These are phyloP conservation scores for Calocybe gambosa DNA, from an alignment of 1,284 basidiomycete genomes.

Conservation along the genomic window DNA sequence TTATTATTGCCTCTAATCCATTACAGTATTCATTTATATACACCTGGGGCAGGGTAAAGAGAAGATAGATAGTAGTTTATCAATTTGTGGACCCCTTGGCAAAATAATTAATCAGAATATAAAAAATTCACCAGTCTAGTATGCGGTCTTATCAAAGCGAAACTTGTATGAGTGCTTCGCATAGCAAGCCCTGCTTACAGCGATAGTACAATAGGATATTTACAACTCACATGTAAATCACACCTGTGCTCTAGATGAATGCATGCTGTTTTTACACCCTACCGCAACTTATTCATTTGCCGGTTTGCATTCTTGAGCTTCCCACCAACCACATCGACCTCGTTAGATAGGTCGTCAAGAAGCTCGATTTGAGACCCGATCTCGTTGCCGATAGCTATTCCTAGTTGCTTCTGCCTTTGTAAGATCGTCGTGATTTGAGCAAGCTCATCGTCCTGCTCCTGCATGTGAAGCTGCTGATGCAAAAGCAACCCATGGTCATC, in stretches of 20 bases:
- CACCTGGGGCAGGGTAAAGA: no score
- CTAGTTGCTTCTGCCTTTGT: constrained; percentile 81
- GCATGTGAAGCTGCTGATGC: constrained; percentile 76
- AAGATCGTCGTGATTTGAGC: constrained; percentile 76
- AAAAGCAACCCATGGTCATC: constrained; percentile 78
- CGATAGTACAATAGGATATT: constrained; percentile 14
- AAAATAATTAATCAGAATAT: no score
- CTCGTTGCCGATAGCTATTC: constrained; percentile 83
- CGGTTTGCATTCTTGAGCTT: constrained; percentile 79
- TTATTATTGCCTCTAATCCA: constrained; percentile 13
- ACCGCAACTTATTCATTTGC: constrained; percentile 73
- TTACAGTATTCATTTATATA: constrained; percentile 13
- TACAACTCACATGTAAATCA: constrained; percentile 8
- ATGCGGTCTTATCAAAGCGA: no score
- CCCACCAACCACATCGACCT: constrained; percentile 68
- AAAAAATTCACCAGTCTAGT: no score
- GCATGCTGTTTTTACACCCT: constrained; percentile 12
- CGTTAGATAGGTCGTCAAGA: constrained; percentile 70
- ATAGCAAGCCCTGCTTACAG: no score
- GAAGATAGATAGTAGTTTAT: no score
- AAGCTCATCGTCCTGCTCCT: constrained; percentile 80
- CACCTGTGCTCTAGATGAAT: constrained; percentile 2
- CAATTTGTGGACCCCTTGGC: no score
- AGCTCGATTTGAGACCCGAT: constrained; percentile 83
- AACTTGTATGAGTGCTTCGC: no score